Conservation (phyloP, 2,329 filamentous ascomycete species). For the Bipolaris zeicola region DNA sequence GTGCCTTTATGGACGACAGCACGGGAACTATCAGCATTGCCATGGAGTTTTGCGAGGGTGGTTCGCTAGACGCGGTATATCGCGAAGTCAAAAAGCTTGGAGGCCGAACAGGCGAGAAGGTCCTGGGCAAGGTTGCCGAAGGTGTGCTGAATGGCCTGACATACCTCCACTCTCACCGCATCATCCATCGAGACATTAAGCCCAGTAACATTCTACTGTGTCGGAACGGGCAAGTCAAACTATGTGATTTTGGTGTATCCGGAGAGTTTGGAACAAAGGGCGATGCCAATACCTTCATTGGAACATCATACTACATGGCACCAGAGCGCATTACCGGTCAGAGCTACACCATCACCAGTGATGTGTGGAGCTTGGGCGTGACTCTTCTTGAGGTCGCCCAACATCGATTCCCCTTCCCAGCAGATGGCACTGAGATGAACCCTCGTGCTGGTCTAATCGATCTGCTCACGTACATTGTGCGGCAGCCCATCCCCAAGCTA, state of each 20-base stretch:
- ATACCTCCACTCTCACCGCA: conserved; percentile 93
- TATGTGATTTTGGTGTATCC: conserved; percentile 97
- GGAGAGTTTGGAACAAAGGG: conserved; percentile 98
- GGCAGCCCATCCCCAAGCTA: conserved; percentile 90
- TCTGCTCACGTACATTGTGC: conserved; percentile 94
- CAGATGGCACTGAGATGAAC: conserved; percentile 94
- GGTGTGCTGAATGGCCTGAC: conserved; percentile 92
- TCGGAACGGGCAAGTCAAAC: conserved; percentile 85
- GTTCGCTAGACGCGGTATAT: conserved; percentile 95
- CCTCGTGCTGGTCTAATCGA: conserved; percentile 92
- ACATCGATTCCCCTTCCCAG: conserved; percentile 96
- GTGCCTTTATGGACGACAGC: conserved; percentile 94
- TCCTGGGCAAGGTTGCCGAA: conserved; percentile 94
- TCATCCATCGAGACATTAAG: conserved; percentile 99
- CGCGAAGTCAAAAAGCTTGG: conserved; percentile 95
- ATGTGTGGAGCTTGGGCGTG: conserved; percentile 97
- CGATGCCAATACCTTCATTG: conserved; percentile 98
- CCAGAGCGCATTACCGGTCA: conserved; percentile 97
- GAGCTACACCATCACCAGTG: conserved; percentile 97
- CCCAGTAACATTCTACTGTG: conserved; percentile 96
- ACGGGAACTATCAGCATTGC: conserved; percentile 96
- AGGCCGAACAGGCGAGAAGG: conserved; percentile 94
- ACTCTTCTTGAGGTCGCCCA: conserved; percentile 99
- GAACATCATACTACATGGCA: conserved; percentile 99
- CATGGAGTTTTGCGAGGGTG: conserved; percentile 99